Conservation (phyloP, 768 basidiomycete species). For the Hortiboletus flavorubellus region DNA sequence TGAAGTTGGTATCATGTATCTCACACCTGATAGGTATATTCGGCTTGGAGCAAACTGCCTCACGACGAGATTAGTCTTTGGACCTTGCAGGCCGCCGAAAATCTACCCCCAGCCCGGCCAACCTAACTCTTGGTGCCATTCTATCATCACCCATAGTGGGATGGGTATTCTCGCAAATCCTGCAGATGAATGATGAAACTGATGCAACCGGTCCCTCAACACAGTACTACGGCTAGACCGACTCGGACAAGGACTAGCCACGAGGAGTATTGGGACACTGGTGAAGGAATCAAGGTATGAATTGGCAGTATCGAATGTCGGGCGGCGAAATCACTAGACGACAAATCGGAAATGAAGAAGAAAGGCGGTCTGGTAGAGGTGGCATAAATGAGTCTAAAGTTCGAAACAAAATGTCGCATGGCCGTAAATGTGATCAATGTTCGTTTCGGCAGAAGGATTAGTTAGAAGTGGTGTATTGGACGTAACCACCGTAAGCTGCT, state of each 20-base stretch:
- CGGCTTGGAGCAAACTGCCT: constrained; percentile 53
- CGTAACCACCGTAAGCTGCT: constrained; percentile 26
- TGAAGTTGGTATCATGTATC: not conserved
- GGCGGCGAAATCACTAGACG: too few relatives aligned
- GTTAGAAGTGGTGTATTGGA: constrained; percentile 1
- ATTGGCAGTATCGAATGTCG: too few relatives aligned
- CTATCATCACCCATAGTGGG: not conserved
- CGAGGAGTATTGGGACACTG: too few relatives aligned
- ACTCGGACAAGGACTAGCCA: too few relatives aligned
- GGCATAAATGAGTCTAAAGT: not conserved
- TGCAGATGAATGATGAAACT: not conserved
- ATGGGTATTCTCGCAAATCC: not conserved
- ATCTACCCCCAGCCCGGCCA: constrained; percentile 30
- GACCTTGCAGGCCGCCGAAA: constrained; percentile 39
- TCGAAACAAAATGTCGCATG: not conserved
- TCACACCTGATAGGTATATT: constrained; percentile 38
- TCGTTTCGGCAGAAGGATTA: not conserved
- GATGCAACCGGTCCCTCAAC: not conserved
- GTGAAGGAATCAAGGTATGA: too few relatives aligned
- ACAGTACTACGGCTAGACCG: too few relatives aligned
- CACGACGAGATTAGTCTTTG: constrained; percentile 60
- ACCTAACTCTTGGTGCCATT: not conserved
- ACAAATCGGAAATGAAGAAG: not conserved
- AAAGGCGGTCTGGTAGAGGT: not conserved
- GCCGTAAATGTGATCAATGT: too few relatives aligned